These are phyloP conservation scores for Sclerotinia minor DNA, from an alignment of 2,329 filamentous ascomycete species.

Conservation along the genomic window DNA sequence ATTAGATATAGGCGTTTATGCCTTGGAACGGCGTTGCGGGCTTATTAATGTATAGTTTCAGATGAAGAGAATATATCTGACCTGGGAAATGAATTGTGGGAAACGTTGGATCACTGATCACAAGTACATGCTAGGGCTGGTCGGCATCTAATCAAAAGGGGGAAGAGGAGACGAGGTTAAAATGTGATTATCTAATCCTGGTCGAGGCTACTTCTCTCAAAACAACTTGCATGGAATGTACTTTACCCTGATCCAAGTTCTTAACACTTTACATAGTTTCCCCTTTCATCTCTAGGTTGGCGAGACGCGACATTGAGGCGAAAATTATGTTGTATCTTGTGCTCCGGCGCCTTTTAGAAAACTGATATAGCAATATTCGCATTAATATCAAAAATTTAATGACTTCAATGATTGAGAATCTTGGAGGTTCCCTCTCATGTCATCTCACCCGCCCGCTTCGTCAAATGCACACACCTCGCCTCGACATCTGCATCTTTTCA, in stretches of 20 bases:
- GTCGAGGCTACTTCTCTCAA: background rate
- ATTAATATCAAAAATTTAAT: background rate
- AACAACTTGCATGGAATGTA: background rate
- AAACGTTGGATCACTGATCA: background rate
- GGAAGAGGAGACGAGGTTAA: background rate
- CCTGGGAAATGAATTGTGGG: slow-evolving; percentile 5
- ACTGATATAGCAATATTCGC: background rate
- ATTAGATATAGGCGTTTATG: slow-evolving; percentile 4
- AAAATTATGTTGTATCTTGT: too few species aligned
- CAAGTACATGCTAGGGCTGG: background rate
- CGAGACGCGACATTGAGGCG: background rate
- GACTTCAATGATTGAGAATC: background rate
- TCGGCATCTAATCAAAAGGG: background rate
- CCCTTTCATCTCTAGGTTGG: background rate
- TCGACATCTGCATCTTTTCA: background rate
- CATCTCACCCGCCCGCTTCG: slow-evolving; percentile 6
- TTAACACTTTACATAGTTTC: background rate
- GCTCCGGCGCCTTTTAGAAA: background rate
- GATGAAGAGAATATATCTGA: background rate
- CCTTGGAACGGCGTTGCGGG: slow-evolving; percentile 29
- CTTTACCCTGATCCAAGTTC: background rate
- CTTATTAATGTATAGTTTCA: background rate
- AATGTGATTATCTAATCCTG: background rate
- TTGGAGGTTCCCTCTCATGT: background rate
- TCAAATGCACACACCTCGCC: slow-evolving; percentile 9